Evolutionary conservation across 148 eudicot genomes (phyloP).

Genomic region (Chenopodium quinoa): DNA sequence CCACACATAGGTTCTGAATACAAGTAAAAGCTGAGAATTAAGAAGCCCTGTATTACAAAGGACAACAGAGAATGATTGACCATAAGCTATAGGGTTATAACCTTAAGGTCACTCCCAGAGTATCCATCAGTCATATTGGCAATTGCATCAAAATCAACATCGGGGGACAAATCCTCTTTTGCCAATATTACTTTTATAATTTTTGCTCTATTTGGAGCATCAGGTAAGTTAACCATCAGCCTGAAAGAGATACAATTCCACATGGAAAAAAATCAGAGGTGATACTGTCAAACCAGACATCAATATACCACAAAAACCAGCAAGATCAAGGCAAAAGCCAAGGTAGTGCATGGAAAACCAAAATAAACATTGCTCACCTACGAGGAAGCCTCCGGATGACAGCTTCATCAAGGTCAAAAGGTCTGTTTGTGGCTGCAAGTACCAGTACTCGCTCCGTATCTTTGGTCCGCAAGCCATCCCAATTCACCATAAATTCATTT

Average conservation of each 20-base stretch:
- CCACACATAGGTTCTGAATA: conserved; percentile 82
- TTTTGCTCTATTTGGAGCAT: conserved; percentile 90
- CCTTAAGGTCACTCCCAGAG: conserved; percentile 99
- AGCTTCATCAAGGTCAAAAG: conserved; percentile 98
- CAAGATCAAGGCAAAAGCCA: background rate
- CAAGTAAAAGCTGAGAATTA: background rate
- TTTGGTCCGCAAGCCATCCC: conserved; percentile 97
- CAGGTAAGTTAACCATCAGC: conserved; percentile 96
- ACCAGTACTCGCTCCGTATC: conserved; percentile 89
- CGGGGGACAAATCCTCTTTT: conserved; percentile 82
- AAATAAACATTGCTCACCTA: conserved; percentile 42
- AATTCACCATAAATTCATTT: conserved; percentile 95
- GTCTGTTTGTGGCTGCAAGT: conserved; percentile 97
- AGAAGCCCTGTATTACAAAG: conserved; percentile 6
- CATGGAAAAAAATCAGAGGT: background rate
- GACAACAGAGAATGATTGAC: background rate
- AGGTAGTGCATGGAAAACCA: background rate
- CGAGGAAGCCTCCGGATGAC: conserved; percentile 91
- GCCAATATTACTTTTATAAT: conserved; percentile 82
- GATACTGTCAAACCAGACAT: background rate
- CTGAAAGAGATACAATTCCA: conserved; percentile 32
- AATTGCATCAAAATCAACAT: conserved; percentile 73
- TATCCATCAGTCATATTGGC: conserved; percentile 96
- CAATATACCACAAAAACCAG: background rate
- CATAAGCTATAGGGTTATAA: conserved; percentile 24